Evolutionary conservation across 108 stramenopile genomes (phyloP), one percentile per base, ranked within the genome.

Genomic region (Fragilariopsis cylindrus): DNA sequence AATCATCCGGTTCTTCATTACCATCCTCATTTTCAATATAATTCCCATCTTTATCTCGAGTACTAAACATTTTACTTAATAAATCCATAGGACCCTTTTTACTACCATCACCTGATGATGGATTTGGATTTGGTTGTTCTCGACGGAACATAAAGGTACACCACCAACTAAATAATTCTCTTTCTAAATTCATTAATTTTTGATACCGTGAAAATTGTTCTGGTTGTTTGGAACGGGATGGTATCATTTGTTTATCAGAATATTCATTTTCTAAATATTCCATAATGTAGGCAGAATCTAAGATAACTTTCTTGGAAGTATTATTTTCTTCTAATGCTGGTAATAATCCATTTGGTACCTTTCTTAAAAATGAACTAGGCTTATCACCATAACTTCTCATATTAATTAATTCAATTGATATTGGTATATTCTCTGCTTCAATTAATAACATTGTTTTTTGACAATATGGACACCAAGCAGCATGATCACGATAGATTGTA

Each of bases 371-470:
- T 47, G 77, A 74, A 13, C 78, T 57, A 9, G 97, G 96, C 70
- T 98, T 98, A 72, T 96, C 97, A 6, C 97, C 97, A 72, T 98
- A 98, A 45, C 80, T 83, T 70, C 97, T 70, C 97, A 98, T 98
- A 53, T 92, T 92, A 49, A 98, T 93, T 11, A 96, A 81, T 70
- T 92, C 93, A 45, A 98, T 92, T 30, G 88, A 79, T 74, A 94
- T 89, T 5, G 96, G 96, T 11, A 97, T 84, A 49, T 82, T 76
- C 78, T 98, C 96, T 73, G 96, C 97, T 80, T 98, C 97, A 47
- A 98, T 86, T 49, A 97, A 69, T 11, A 98, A 76, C 88, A 92
- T 96, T 39, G 79, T 77, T 76, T 86, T 86, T 73, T 86, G 76
- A 60, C 85, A 78, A 62, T 82, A 40, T 12, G 49, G 56, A 74